Base-by-base conservation (phyloP, 306 rosid genomes). In the Glycine tomentella region DNA sequence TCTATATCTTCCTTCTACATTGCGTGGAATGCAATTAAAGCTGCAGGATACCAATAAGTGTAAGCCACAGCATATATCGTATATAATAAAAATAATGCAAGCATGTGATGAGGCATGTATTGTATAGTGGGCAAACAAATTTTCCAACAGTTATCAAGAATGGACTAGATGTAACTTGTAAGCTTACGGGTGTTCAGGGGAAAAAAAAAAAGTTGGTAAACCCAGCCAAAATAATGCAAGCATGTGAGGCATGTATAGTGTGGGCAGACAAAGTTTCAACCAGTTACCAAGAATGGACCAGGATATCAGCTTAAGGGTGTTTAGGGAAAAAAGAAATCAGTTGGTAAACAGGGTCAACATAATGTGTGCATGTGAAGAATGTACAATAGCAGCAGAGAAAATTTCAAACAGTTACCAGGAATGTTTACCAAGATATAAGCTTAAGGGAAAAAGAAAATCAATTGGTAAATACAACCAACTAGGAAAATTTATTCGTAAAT, bases 1-100 rank as follows among this genome's bases (percentile, higher is more conserved):
- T 75, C 76, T 50, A 17, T 58, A 73, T 87, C 71, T 83, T 80
- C 88, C 65, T 74, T 86, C 82, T 89, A 93, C 82, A 86, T 82
- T 31, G 87, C 68, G 34, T 76, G 87, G 15, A 88, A 72, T 61
- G 87, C 76, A 69, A 93, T 76, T 71, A 95, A 88, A 85, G 89
- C 98, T 95, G 98, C 91, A 86, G n/a, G 82, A 86, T 68, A 87
- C 49, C 40, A 74, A 44, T 34, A 67, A 76, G 12, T 15, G 53
- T 67, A 58, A 88, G 74, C 77, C 80, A 52, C 72, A 12, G 4
- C 6, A 61, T 56, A 56, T 56, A 16, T 16, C 1, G 62, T 16
- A 56, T 16, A 56, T 15, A 56, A 44, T 10, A 11, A 25, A 3
- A 42, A 42, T 42, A 66, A 25, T 25, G 31, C 31, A 25, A 25